Percentiles rank a stretch among this genome's conserved stretches.
These are phyloP conservation scores for Piper betle DNA, from an alignment of 164 flowering plant genomes.

Conservation along the genomic window DNA sequence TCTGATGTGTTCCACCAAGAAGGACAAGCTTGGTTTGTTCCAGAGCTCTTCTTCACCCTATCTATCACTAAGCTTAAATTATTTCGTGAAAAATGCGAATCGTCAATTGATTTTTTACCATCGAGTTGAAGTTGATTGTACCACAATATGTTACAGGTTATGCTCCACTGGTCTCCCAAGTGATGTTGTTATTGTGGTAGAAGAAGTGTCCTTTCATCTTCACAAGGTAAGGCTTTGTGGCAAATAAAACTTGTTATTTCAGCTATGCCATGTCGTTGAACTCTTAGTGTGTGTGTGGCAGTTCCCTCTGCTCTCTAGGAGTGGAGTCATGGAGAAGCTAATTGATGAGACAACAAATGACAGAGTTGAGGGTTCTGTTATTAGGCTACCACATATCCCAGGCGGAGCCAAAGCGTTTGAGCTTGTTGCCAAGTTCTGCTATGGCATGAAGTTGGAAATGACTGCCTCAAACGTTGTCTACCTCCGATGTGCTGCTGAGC, in stretches of 20 bases:
- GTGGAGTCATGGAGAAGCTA: slow-evolving; percentile 67
- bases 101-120: not conserved
- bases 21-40: slow-evolving; percentile 85
- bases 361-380: slow-evolving; percentile 42
- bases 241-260: not conserved
- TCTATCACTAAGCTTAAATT: not conserved
- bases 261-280: not conserved
- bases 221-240: slow-evolving; percentile 54
- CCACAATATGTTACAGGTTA: slow-evolving; percentile 38
- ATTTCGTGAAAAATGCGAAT: too few species aligned
- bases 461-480: slow-evolving; percentile 76
- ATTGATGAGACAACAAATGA: slow-evolving; percentile 56
- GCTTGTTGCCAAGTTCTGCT: slow-evolving; percentile 86
- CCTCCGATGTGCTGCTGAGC: slow-evolving; percentile 78
- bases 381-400: slow-evolving; percentile 52
- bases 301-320: slow-evolving; percentile 90
- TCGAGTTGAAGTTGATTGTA: not conserved
- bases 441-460: slow-evolving; percentile 85
- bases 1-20: slow-evolving; percentile 67
- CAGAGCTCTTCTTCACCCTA: not conserved
- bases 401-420: slow-evolving; percentile 85
- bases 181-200: slow-evolving; percentile 83
- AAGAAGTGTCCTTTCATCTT: slow-evolving; percentile 87
- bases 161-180: slow-evolving; percentile 96
- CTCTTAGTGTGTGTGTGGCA: slow-evolving; percentile 19